Conservation (phyloP, 2,329 filamentous ascomycete species). For the Apiospora rasikravindrae region DNA sequence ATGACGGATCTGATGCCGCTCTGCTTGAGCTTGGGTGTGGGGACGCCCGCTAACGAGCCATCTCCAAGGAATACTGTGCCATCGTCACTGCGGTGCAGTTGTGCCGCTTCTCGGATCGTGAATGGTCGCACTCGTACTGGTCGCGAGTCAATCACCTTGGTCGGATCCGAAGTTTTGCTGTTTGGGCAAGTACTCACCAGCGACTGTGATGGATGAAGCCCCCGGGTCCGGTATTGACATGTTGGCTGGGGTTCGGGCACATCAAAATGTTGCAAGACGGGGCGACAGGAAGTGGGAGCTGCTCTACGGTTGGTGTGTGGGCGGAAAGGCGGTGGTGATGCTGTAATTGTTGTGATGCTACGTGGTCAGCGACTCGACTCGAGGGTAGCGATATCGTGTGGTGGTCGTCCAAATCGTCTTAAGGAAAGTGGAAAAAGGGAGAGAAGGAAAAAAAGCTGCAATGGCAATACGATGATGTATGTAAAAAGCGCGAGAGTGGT, state of each 20-base stretch:
- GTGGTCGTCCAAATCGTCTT: not conserved
- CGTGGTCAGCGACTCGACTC: not conserved
- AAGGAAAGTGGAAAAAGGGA: constrained; percentile 7
- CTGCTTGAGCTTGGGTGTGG: constrained; percentile 81
- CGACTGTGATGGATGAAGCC: constrained; percentile 64
- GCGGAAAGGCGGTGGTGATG: not conserved
- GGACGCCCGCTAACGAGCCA: constrained; percentile 87
- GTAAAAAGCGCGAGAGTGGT: not conserved
- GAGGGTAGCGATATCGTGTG: not conserved
- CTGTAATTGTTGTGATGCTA: constrained; percentile 3
- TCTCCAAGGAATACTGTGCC: constrained; percentile 93
- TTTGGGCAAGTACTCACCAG: constrained; percentile 48
- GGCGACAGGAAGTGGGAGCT: not conserved
- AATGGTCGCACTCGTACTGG: constrained; percentile 73
- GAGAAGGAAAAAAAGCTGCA: not conserved
- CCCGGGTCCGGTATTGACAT: constrained; percentile 48
- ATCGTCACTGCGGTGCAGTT: constrained; percentile 82
- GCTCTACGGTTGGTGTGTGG: not conserved
- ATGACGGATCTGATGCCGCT: constrained; percentile 90
- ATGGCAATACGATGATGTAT: constrained; percentile 11
- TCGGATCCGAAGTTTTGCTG: not conserved
- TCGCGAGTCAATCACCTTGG: constrained; percentile 25
- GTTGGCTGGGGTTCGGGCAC: not conserved
- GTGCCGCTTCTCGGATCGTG: constrained; percentile 91
- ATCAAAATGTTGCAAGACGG: not conserved